A percentile compares a stretch with the other conserved stretches of the same genome.
These are phyloP conservation scores for Nelumbo lutea DNA, from an alignment of 164 flowering plant genomes.

Conservation along the genomic window DNA sequence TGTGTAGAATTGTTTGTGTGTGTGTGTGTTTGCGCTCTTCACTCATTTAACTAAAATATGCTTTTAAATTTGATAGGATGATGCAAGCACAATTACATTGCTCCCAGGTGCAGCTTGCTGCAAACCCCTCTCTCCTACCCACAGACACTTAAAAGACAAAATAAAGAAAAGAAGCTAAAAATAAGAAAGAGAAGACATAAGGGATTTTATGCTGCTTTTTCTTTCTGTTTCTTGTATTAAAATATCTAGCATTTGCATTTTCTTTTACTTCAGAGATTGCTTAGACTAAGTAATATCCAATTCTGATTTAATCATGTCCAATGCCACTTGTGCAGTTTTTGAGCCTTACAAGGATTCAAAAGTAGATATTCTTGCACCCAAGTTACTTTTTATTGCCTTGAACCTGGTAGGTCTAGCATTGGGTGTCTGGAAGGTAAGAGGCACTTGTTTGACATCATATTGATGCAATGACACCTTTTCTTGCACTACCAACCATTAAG, in stretches of 20 bases:
- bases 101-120: no score
- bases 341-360: conserved; percentile 90
- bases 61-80: background rate
- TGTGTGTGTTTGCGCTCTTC: background rate
- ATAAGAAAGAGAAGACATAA: no score
- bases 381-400: conserved; percentile 76
- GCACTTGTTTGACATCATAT: background rate
- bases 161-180: no score
- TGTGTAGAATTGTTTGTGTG: background rate
- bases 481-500: background rate
- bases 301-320: background rate
- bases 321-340: conserved; percentile 54
- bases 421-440: conserved; percentile 91
- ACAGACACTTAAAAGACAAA: no score
- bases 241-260: background rate
- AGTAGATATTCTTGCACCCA: conserved; percentile 75
- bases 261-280: background rate
- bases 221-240: background rate
- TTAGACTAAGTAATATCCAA: background rate
- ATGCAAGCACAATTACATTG: background rate
- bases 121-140: no score
- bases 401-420: conserved; percentile 74
- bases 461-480: background rate
- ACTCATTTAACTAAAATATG: background rate
- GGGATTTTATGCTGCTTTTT: no score